Evolutionary conservation across 352 stramenopile species (phyloP), one percentile per base, ranked within the genome.

Genomic region (Aphanomyces astaci): DNA sequence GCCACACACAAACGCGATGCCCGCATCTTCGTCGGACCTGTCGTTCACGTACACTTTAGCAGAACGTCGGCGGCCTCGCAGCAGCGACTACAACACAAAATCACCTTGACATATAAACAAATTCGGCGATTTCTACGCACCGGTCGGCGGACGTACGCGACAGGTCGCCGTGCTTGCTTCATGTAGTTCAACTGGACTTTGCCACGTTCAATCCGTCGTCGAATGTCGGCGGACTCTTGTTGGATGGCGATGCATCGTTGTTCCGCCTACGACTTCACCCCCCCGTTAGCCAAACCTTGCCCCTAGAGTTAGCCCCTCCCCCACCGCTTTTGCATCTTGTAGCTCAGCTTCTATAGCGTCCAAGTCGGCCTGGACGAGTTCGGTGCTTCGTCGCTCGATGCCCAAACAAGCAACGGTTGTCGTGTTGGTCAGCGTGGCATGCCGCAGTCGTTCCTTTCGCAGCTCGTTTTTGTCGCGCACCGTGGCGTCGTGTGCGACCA

Each of bases 281-380:
- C n/a, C n/a, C n/a, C n/a, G n/a, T n/a, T n/a, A n/a, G n/a, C n/a
- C n/a, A n/a, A n/a, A n/a, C n/a, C n/a, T n/a, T n/a, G n/a, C n/a
- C n/a, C n/a, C n/a, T n/a, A n/a, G n/a, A n/a, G n/a, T n/a, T n/a
- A n/a, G n/a, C n/a, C n/a, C n/a, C n/a, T n/a, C n/a, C n/a, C 30
- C 22, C 30, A 59, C 51, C 51, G 51, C 51, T 32, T 59, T 59
- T 0, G 46, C 62, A 31, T 43, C 30, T 11, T 19, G n/a, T 17
- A 68, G 15, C 27, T 68, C 62, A 45, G 11, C 17, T 9, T 68
- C 62, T n/a, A 68, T n/a, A 22, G n/a, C n/a, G n/a, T 56, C 62
- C 15, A 68, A 52, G n/a, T 68, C 62, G 9, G 7, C 9, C 33
- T 68, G 43, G 1, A 68, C 0, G 31, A 68, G 36, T 31, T 45